Base-by-base conservation (phyloP, 768 basidiomycete species). In the Lyophyllum semitale region DNA sequence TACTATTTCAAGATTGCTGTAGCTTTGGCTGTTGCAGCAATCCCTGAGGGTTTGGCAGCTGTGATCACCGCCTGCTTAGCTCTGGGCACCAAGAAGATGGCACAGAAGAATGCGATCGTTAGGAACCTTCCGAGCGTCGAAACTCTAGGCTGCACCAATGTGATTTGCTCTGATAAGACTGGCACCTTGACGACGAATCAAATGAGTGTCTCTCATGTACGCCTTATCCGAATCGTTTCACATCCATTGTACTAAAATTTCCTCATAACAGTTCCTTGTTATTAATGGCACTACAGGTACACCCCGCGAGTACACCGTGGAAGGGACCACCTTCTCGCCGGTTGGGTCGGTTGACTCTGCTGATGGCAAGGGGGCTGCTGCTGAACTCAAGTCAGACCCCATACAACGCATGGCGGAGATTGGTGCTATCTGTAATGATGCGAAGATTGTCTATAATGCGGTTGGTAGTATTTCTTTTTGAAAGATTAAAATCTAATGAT, bases 1-100 rank as follows among this genome's bases (percentile, higher is more conserved):
- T 98, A 98, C 72, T 99, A 99, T 75, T 93, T 99, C 83, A 99
- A 99, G 76, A 98, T 99, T 67, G 96, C 96, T 32, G 97, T 99
- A 41, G 95, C 97, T 4, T 78, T 99, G 42, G 96, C 97, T n/a
- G 96, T 99, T 37, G 96, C 96, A 54, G 96, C 96, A 37, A 99
- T 98, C 67, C 96, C 97, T 0, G 96, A 99, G 73, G 96, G 96
- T 55, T 76, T 99, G n/a, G 95, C 96, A 32, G 95, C 95, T 48
- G 96, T 99, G 55, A 97, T 98, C 66, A 99, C 96, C 8, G 95
- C 95, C 9, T 98, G 95, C 71, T 73, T 99, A 35, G 95, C 97
- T 9, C 80, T 99, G 13, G 97, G 96, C 18, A 98, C 96, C 17
- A 95, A 97, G 77, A 98, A 97, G 73, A 99, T 99, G 96, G 95